A percentile compares a stretch with the other conserved stretches of the same genome.
These are phyloP conservation scores for Penstemon eatonii DNA, from an alignment of 257 asterid species.

Conservation along the genomic window DNA sequence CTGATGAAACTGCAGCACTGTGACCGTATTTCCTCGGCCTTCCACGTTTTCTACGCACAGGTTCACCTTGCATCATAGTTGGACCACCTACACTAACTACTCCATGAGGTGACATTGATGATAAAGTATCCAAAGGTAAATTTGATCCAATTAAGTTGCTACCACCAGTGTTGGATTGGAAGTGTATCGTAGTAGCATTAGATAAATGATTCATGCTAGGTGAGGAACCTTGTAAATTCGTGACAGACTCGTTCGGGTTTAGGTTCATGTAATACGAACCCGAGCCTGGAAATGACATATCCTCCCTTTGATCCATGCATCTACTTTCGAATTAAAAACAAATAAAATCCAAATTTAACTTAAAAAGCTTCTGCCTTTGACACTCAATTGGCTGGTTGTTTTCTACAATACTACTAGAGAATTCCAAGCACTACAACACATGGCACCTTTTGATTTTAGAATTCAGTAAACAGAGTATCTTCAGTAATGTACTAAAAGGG, in stretches of 20 bases:
- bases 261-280: constrained; percentile 42
- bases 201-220: constrained; percentile 52
- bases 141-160: constrained; percentile 42
- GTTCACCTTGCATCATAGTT: constrained; percentile 55
- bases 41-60: constrained; percentile 76
- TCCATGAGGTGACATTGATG: constrained; percentile 48
- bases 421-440: constrained; percentile 4
- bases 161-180: constrained; percentile 53
- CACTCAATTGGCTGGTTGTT: constrained; percentile 11
- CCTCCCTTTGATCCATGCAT: constrained; percentile 58
- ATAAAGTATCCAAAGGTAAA: constrained; percentile 55
- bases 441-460: constrained; percentile 3
- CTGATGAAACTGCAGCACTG: constrained; percentile 52
- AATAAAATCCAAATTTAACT: background rate
- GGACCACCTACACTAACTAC: constrained; percentile 59
- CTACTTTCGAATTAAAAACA: constrained; percentile 4
- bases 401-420: constrained; percentile 20
- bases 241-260: constrained; percentile 34
- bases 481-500: background rate
- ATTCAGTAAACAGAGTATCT: background rate
- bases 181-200: constrained; percentile 45
- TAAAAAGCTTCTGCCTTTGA: background rate
- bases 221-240: constrained; percentile 40
- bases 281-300: constrained; percentile 43
- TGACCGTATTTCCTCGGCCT: constrained; percentile 83